phyloP scores from a whole-genome alignment of 2,329 filamentous ascomycete species.

The Neofusicoccum umdonicola region DNA sequence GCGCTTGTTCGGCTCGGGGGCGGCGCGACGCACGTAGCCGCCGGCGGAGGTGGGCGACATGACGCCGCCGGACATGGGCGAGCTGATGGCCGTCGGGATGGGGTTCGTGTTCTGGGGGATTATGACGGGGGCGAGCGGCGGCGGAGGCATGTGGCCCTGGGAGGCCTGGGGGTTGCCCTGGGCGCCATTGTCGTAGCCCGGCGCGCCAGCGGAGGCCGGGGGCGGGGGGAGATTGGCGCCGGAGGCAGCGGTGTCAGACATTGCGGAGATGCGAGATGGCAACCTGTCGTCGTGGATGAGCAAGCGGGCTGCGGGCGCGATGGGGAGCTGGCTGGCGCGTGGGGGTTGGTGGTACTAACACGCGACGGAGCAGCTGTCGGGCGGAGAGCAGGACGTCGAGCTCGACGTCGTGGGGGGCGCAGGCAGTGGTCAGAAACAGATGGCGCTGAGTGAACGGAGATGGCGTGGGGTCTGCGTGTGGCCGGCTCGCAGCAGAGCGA shows the following conservation, averaged over 20 bases:
- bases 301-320: constrained; percentile 9
- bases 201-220: constrained; percentile 67
- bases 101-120: constrained; percentile 97
- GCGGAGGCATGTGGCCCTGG: constrained; percentile 80
- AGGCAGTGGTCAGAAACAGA: neutral
- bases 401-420: neutral
- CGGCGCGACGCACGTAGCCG: constrained; percentile 81
- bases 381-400: constrained; percentile 1
- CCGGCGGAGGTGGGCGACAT: constrained; percentile 83
- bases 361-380: neutral
- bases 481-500: neutral
- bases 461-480: neutral
- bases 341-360: constrained; percentile 18
- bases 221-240: constrained; percentile 66
- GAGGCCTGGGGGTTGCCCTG: constrained; percentile 68
- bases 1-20: constrained; percentile 97
- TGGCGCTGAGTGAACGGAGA: neutral
- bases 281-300: constrained; percentile 16
- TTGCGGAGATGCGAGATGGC: constrained; percentile 43
- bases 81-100: constrained; percentile 88
- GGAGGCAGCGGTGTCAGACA: constrained; percentile 73
- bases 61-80: constrained; percentile 74
- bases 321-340: constrained; percentile 12
- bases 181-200: constrained; percentile 75
- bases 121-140: constrained; percentile 75